A percentile compares a stretch with the other conserved stretches of the same genome.
phyloP scores from a whole-genome alignment of 306 rosid species.

The Alnus glutinosa region DNA sequence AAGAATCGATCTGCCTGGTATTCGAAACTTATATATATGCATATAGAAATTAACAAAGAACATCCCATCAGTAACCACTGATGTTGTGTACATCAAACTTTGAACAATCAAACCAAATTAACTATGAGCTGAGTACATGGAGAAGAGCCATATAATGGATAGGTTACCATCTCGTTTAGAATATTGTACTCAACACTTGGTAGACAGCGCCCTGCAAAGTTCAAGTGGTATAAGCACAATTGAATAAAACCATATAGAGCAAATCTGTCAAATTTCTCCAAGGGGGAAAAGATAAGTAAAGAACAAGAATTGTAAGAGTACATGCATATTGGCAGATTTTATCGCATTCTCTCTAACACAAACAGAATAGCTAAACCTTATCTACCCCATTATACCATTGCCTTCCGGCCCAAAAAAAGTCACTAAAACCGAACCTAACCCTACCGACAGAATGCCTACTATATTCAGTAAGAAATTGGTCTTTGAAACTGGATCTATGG shows the following conservation, averaged over 20 bases:
- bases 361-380: neutral
- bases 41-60: conserved; percentile 1
- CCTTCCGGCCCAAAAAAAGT: neutral
- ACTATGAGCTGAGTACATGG: conserved; percentile 1
- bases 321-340: neutral
- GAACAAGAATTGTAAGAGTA: neutral
- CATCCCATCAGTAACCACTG: conserved; percentile 7
- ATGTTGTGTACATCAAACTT: conserved; percentile 29
- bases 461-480: neutral
- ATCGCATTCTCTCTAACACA: neutral
- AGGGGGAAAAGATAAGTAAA: conserved; percentile 1
- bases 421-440: neutral
- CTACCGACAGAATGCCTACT: neutral
- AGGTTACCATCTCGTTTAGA: conserved; percentile 7
- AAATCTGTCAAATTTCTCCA: neutral
- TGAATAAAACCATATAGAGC: neutral
- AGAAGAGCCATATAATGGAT: conserved; percentile 13
- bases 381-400: neutral
- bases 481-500: neutral
- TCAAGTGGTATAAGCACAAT: neutral
- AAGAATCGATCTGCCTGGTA: no score
- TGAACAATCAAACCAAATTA: neutral
- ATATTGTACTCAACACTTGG: conserved; percentile 45
- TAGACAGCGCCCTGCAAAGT: conserved; percentile 55
- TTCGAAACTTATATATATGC: no score